Base-by-base conservation (phyloP, 352 stramenopile species). In the Pythium graminicola region DNA sequence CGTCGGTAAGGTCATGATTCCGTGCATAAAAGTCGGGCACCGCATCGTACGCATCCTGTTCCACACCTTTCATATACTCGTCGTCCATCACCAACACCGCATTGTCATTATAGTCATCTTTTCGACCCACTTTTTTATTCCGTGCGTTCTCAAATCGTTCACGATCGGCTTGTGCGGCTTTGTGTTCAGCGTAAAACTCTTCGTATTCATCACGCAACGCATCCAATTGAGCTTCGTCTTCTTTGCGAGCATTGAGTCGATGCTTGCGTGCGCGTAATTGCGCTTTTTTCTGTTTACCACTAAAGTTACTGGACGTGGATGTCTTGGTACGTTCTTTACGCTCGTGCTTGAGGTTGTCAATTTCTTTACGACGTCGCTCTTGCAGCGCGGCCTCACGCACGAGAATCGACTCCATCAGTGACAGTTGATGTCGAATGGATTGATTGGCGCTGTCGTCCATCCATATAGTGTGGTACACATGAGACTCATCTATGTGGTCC, bases 271-370 rank as follows among this genome's bases (percentile, higher is more conserved):
- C 79, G 20, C 81, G 81, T 39, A 93, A 64, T 62, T 93, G 81
- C 55, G 83, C 67, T 56, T 89, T 93, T 63, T 93, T 93, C 63
- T 93, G 76, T 62, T 93, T 93, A 60, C 81, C 81, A 44, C 81
- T 93, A 50, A 93, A 93, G 36, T 70, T 85, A 47, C 68, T 65
- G 39, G 68, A 73, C 27, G 51, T 57, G 1, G 72, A 79, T 1
- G 65, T 78, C 54, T 85, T 86, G 16, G 62, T 64, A 31, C 77
- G 78, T 51, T 93, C 81, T 59, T 85, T 90, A 54, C 81, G 79
- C 66, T 86, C 67, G 46, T 86, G 69, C 64, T 93, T 93, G 55
- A 93, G 77, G 20, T 54, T 40, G 61, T 93, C 69, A 36, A 93
- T 61, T 61, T 93, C 74, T 53, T 85, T 65, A 20, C 81, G 79